These are phyloP conservation scores for Solanum stenotomum DNA, from an alignment of 257 asterid genomes.

Conservation along the genomic window DNA sequence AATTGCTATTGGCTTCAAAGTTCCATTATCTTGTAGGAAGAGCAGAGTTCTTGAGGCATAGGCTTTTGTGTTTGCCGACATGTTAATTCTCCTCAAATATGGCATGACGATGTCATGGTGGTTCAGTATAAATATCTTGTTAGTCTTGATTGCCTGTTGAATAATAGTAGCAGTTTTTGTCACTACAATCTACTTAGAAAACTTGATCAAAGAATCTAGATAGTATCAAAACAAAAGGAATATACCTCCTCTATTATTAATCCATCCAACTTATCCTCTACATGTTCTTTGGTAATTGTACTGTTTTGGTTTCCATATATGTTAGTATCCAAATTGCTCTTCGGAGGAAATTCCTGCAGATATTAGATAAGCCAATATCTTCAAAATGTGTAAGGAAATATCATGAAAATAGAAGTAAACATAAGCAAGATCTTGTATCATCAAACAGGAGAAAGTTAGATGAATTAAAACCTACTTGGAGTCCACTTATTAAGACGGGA, in stretches of 20 bases:
- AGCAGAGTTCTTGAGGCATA: conserved; percentile 68
- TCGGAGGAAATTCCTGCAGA: conserved; percentile 28
- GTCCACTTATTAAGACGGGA: conserved; percentile 50
- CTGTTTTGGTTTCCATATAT: conserved; percentile 54
- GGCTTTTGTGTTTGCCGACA: conserved; percentile 27
- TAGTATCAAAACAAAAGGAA: neutral
- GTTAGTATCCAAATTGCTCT: conserved; percentile 22
- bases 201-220: neutral
- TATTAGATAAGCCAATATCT: neutral
- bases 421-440: neutral
- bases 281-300: conserved; percentile 34
- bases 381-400: neutral
- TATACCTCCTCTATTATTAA: conserved; percentile 39
- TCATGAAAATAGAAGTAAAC: neutral
- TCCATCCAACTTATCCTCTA: conserved; percentile 38
- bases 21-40: conserved; percentile 20
- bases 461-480: conserved; percentile 31
- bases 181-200: neutral
- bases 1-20: neutral
- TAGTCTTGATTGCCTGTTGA: conserved; percentile 38
- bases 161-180: neutral
- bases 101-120: conserved; percentile 39
- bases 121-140: conserved; percentile 22
- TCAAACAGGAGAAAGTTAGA: neutral
- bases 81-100: conserved; percentile 47